Evolutionary conservation across 805 yeast genomes (phyloP).

Genomic region (Candida montana): DNA sequence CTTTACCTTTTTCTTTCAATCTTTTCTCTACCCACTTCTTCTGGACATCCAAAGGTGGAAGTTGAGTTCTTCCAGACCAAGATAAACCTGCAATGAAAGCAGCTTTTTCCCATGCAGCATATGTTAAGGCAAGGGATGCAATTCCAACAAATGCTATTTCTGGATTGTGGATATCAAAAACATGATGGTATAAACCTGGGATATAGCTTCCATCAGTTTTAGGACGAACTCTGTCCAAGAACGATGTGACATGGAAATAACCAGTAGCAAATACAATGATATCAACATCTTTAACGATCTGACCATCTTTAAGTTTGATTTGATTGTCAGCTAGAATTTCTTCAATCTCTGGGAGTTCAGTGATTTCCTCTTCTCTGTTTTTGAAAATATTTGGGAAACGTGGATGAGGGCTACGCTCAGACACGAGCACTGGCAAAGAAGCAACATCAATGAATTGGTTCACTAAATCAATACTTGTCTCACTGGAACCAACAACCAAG

Average conservation of each 20-base stretch:
- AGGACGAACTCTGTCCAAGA: slow-evolving; percentile 27
- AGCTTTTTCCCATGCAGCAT: slow-evolving; percentile 32
- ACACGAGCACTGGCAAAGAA: slow-evolving; percentile 3
- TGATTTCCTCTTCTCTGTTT: slow-evolving; percentile 31
- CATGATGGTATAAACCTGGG: slow-evolving; percentile 27
- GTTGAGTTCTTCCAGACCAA: slow-evolving; percentile 24
- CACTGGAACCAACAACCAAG: slow-evolving; percentile 59
- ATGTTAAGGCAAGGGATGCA: slow-evolving; percentile 29
- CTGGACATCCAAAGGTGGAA: slow-evolving; percentile 28
- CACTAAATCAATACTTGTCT: slow-evolving; percentile 58
- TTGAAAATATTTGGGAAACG: slow-evolving; percentile 18
- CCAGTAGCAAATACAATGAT: slow-evolving; percentile 63
- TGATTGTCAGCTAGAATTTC: slow-evolving; percentile 17
- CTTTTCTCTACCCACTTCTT: slow-evolving; percentile 22
- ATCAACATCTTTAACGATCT: slow-evolving; percentile 38
- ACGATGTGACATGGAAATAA: slow-evolving; percentile 53
- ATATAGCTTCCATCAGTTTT: slow-evolving; percentile 20
- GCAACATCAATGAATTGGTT: slow-evolving; percentile 1
- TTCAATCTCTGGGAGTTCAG: slow-evolving; percentile 17
- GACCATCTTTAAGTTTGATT: slow-evolving; percentile 40
- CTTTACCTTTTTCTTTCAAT: background rate
- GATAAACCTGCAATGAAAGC: slow-evolving; percentile 16
- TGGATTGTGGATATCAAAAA: slow-evolving; percentile 27
- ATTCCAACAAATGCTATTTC: slow-evolving; percentile 28
- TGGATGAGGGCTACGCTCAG: background rate